phyloP scores from a whole-genome alignment of 2,329 filamentous ascomycete genomes.

The Meredithiella fracta region DNA sequence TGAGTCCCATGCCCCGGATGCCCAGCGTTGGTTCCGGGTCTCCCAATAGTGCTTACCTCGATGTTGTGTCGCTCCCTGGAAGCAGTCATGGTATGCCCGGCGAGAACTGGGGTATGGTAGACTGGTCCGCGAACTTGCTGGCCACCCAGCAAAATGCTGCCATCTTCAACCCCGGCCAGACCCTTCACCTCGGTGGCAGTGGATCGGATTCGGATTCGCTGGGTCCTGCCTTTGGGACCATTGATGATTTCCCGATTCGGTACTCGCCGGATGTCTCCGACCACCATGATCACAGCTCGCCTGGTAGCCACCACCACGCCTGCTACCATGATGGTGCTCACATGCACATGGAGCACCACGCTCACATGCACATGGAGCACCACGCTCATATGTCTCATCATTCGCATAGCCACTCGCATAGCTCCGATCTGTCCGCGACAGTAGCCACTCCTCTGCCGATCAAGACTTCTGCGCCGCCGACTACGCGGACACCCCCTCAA shows the following conservation, averaged over 20 bases:
- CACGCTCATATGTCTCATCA: slow-evolving; percentile 42
- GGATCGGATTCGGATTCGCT: slow-evolving; percentile 52
- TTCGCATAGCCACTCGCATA: slow-evolving; percentile 22
- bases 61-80: slow-evolving; percentile 65
- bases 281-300: slow-evolving; percentile 41
- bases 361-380: slow-evolving; percentile 27
- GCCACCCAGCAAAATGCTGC: slow-evolving; percentile 33
- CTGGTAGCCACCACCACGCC: slow-evolving; percentile 35
- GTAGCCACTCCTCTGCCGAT: slow-evolving; percentile 49
- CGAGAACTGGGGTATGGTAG: slow-evolving; percentile 73
- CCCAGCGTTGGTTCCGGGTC: slow-evolving; percentile 30
- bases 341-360: slow-evolving; percentile 25
- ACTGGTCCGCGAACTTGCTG: slow-evolving; percentile 28
- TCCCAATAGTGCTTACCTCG: slow-evolving; percentile 46
- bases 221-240: slow-evolving; percentile 59
- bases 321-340: slow-evolving; percentile 42
- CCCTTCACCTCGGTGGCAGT: slow-evolving; percentile 51
- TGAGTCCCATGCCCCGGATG: slow-evolving; percentile 29
- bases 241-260: slow-evolving; percentile 53
- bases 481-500: slow-evolving; percentile 38
- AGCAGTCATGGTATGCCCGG: slow-evolving; percentile 43
- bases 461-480: slow-evolving; percentile 29
- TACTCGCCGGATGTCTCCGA: slow-evolving; percentile 49
- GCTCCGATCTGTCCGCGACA: slow-evolving; percentile 41
- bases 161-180: slow-evolving; percentile 86